A percentile compares a stretch with the other conserved stretches of the same genome.
Evolutionary conservation across 2,329 filamentous ascomycete genomes (phyloP).

Genomic region (Aaosphaeria pasadenensis): DNA sequence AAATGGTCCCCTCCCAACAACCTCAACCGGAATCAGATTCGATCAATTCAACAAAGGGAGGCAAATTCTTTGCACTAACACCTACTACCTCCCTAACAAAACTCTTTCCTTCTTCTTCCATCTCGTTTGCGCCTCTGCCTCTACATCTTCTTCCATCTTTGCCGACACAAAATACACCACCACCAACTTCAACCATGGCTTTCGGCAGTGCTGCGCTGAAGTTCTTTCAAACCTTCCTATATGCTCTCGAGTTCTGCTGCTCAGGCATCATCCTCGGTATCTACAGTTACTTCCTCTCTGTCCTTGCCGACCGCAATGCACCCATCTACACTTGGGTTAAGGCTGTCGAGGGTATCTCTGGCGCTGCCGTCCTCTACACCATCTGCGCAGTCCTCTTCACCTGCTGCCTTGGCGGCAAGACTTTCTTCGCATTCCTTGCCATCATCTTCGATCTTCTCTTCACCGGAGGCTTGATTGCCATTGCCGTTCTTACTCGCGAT

Average conservation of each 20-base stretch:
- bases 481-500: conserved; percentile 70
- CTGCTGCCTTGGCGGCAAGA: conserved; percentile 73
- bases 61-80: no score
- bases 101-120: neutral
- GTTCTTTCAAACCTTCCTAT: conserved; percentile 66
- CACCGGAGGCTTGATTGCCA: conserved; percentile 73
- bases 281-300: conserved; percentile 77
- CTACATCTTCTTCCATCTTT: conserved; percentile 3
- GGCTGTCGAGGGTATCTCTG: conserved; percentile 71
- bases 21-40: no score
- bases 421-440: conserved; percentile 68
- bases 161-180: no score
- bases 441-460: conserved; percentile 77
- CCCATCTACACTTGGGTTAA: conserved; percentile 63
- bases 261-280: conserved; percentile 72
- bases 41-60: no score
- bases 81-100: no score
- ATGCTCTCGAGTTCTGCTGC: conserved; percentile 70
- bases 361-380: conserved; percentile 71
- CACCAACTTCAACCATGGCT: conserved; percentile 49
- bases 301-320: conserved; percentile 63
- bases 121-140: neutral
- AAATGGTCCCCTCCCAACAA: no score
- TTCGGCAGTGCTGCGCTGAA: conserved; percentile 64
- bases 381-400: conserved; percentile 70